Evolutionary conservation across 306 rosid genomes (phyloP).

Genomic region (Vicia faba): DNA sequence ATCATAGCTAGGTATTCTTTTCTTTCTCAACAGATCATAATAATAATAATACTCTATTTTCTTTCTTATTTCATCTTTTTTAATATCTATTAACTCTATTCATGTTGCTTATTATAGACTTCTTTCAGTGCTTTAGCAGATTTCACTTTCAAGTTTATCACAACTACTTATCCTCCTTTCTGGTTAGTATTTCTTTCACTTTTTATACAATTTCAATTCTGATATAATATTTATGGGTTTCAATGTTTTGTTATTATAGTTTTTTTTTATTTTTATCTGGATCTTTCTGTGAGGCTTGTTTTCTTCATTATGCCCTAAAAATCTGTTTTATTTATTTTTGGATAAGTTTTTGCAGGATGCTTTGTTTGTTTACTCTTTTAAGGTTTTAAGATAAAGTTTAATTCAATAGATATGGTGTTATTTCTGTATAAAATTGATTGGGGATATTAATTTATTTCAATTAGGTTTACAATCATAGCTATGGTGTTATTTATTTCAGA

Average conservation of each 20-base stretch:
- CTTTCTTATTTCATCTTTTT: conserved; percentile 21
- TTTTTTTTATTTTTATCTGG: conserved; percentile 47
- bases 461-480: conserved; percentile 14
- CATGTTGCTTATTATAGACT: conserved; percentile 44
- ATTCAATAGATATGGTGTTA: not conserved
- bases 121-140: conserved; percentile 44
- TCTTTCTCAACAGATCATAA: conserved; percentile 43
- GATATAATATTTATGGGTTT: conserved; percentile 35
- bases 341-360: conserved; percentile 1
- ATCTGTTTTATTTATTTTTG: not conserved
- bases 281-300: conserved; percentile 41
- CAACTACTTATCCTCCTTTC: conserved; percentile 39
- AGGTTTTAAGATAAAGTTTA: conserved; percentile 8
- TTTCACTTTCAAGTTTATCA: conserved; percentile 50
- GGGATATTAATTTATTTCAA: conserved; percentile 3
- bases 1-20: conserved; percentile 44
- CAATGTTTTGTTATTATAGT: conserved; percentile 34
- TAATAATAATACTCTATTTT: not conserved
- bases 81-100: conserved; percentile 38
- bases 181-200: conserved; percentile 50
- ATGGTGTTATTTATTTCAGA: conserved; percentile 23
- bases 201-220: no score
- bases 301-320: conserved; percentile 35
- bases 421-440: conserved; percentile 1
- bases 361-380: conserved; percentile 23